A percentile compares a stretch with the other conserved stretches of the same genome.
phyloP scores from a whole-genome alignment of 306 rosid genomes.

The Cicer chorassanicum region DNA sequence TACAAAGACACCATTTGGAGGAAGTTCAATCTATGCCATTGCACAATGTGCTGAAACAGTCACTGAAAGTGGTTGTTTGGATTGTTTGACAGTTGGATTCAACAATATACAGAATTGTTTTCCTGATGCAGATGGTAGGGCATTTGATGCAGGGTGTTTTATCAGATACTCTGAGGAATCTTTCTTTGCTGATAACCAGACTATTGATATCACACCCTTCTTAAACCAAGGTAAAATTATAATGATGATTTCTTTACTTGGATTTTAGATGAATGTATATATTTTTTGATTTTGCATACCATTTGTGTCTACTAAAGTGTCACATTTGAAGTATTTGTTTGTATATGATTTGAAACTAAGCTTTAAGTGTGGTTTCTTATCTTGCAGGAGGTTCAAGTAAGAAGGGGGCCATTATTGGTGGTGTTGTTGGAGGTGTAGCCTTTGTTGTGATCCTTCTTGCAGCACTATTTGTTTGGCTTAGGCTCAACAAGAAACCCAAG shows the following conservation, averaged over 20 bases:
- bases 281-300: too few relatives aligned
- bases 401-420: conserved; percentile 68
- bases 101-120: conserved; percentile 48
- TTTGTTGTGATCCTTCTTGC: conserved; percentile 56
- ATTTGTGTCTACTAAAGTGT: too few relatives aligned
- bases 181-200: conserved; percentile 62
- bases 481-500: conserved; percentile 47
- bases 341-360: conserved; percentile 4
- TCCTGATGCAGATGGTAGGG: conserved; percentile 58
- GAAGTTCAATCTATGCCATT: conserved; percentile 58
- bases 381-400: conserved; percentile 54
- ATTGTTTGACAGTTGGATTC: conserved; percentile 48
- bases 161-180: conserved; percentile 65
- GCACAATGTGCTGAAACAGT: conserved; percentile 64
- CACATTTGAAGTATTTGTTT: too few relatives aligned
- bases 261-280: not conserved
- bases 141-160: conserved; percentile 68
- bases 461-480: conserved; percentile 51
- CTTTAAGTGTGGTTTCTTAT: conserved; percentile 18
- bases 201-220: conserved; percentile 50
- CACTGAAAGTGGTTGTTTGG: conserved; percentile 47
- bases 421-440: conserved; percentile 66
- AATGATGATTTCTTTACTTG: not conserved
- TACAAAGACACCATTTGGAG: conserved; percentile 44
- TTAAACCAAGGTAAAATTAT: conserved; percentile 42